Conservation (phyloP, 2,329 filamentous ascomycete genomes). For the Fusarium nygamai region DNA sequence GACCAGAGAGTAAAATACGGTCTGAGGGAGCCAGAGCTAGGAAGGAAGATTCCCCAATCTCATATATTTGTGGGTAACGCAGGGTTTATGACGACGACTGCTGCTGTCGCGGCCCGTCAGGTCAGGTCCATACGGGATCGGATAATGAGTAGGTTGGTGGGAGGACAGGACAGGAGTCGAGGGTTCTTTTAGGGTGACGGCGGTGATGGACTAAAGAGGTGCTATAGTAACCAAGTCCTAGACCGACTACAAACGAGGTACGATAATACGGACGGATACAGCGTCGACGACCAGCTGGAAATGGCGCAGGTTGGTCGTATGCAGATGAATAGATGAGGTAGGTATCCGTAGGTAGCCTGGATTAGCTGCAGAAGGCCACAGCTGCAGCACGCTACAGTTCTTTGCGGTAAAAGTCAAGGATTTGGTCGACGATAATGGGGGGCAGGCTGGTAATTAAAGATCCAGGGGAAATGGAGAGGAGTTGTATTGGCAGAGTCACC, state of each 20-base stretch:
- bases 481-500: neutral
- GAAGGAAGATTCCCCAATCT: slow-evolving; percentile 29
- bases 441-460: slow-evolving; percentile 21
- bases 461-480: neutral
- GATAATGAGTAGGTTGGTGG: slow-evolving; percentile 1
- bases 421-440: slow-evolving; percentile 2
- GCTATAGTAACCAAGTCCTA: slow-evolving; percentile 3
- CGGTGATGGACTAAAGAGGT: neutral
- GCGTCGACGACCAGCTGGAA: neutral
- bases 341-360: slow-evolving; percentile 3
- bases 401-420: slow-evolving; percentile 15
- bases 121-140: neutral
- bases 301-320: slow-evolving; percentile 22
- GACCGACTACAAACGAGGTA: neutral
- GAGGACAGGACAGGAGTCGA: neutral
- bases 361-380: slow-evolving; percentile 5
- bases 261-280: neutral
- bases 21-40: neutral
- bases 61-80: slow-evolving; percentile 30
- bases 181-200: neutral
- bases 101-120: slow-evolving; percentile 15
- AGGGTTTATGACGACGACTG: slow-evolving; percentile 33
- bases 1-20: slow-evolving; percentile 11
- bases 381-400: slow-evolving; percentile 10
- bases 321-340: slow-evolving; percentile 12